phyloP scores from a whole-genome alignment of 2,329 filamentous ascomycete species.

The Tolypocladium nubicola region DNA sequence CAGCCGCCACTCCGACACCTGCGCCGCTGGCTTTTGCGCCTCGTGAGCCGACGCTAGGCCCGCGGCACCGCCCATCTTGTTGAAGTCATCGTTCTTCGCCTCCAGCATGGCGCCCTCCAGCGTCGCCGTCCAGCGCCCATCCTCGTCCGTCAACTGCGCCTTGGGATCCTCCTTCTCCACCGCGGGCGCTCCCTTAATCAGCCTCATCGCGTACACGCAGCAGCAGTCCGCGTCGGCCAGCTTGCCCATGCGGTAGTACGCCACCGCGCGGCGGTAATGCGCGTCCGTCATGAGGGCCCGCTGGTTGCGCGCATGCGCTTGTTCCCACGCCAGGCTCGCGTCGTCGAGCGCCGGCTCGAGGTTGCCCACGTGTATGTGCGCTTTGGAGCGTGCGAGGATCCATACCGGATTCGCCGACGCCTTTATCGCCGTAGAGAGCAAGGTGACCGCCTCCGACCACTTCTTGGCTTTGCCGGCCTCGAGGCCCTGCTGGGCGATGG shows the following conservation, averaged over 20 bases:
- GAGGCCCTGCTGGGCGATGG: slow-evolving; percentile 50
- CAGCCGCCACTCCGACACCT: slow-evolving; percentile 22
- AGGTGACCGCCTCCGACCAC: slow-evolving; percentile 55
- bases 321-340: slow-evolving; percentile 53
- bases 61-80: slow-evolving; percentile 2
- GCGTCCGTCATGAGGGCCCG: slow-evolving; percentile 69
- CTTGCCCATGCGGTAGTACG: slow-evolving; percentile 57
- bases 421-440: slow-evolving; percentile 58
- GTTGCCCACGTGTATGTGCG: slow-evolving; percentile 55
- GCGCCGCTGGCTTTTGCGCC: background rate
- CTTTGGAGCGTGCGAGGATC: slow-evolving; percentile 72
- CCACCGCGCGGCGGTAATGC: slow-evolving; percentile 69
- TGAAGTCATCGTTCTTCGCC: slow-evolving; percentile 19
- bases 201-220: slow-evolving; percentile 44
- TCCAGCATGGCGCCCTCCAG: slow-evolving; percentile 16
- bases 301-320: slow-evolving; percentile 57
- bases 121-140: slow-evolving; percentile 37
- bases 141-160: slow-evolving; percentile 23
- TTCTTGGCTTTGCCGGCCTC: slow-evolving; percentile 51
- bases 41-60: background rate
- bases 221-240: slow-evolving; percentile 69
- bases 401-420: slow-evolving; percentile 61
- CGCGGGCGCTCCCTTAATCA: slow-evolving; percentile 21
- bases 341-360: slow-evolving; percentile 57
- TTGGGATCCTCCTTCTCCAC: slow-evolving; percentile 21